Evolutionary conservation across 2,329 filamentous ascomycete species (phyloP).

Genomic region (Truncatella angustata): DNA sequence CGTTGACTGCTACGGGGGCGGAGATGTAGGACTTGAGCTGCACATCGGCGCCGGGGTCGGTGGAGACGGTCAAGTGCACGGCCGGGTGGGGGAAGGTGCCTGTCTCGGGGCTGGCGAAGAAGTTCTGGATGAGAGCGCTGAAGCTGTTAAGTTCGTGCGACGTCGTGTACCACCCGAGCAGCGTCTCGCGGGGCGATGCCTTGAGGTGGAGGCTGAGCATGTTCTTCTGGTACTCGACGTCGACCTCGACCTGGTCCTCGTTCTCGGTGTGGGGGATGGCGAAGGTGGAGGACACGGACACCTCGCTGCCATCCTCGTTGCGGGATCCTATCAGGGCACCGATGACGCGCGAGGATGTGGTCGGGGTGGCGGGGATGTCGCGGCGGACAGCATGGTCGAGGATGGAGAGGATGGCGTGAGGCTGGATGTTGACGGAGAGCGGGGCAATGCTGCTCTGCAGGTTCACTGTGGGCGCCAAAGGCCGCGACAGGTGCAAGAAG

Average conservation of each 20-base stretch:
- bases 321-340: conserved; percentile 90
- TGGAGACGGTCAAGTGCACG: conserved; percentile 92
- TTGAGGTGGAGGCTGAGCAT: conserved; percentile 95
- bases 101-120: conserved; percentile 95
- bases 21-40: conserved; percentile 93
- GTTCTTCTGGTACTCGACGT: conserved; percentile 99
- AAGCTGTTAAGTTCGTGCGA: conserved; percentile 97
- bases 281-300: conserved; percentile 94
- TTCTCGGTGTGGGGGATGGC: conserved; percentile 98
- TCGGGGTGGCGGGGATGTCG: conserved; percentile 68
- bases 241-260: conserved; percentile 97
- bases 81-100: conserved; percentile 98
- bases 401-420: conserved; percentile 79
- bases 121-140: conserved; percentile 98
- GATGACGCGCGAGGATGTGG: conserved; percentile 82
- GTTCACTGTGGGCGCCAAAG: conserved; percentile 80
- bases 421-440: conserved; percentile 90
- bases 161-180: conserved; percentile 98
- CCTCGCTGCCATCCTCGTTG: conserved; percentile 94
- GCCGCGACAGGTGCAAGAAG: conserved; percentile 92
- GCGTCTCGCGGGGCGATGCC: conserved; percentile 87
- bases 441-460: conserved; percentile 85
- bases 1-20: conserved; percentile 89
- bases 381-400: conserved; percentile 92
- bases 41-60: conserved; percentile 82